Base-by-base conservation (phyloP, 2,329 filamentous ascomycete genomes). In the Fusarium sp. region DNA sequence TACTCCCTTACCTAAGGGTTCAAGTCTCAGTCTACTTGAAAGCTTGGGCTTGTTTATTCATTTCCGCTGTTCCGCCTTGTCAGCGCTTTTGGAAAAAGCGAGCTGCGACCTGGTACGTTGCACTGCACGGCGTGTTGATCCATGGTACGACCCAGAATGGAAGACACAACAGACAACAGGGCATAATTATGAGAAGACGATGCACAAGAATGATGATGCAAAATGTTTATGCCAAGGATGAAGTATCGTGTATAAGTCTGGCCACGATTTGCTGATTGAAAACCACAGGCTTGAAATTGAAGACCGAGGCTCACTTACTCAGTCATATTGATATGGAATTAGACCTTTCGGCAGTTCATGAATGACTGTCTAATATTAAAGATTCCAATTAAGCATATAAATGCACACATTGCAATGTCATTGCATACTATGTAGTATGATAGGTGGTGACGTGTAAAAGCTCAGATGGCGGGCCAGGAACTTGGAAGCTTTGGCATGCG, bases 1-100 rank as follows among this genome's bases (percentile, higher is more conserved):
- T 29, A 31, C 56, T 53, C 56, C 51, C 47, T 66, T 41, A 45
- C 51, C 54, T 61, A 54, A 66, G 67, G 36, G 50, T 70, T 45
- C 43, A 35, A 59, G 43, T 49, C 49, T 51, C 39, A 55, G 45
- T 29, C 59, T 43, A 50, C 46, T 29, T 40, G 33, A 37, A 63
- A 73, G 72, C 72, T 69, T 72, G 61, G 66, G 67, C 72, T 49
- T 59, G 33, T 11, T 53, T 51, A 41, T 56, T 72, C 67, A 73
- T 73, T 72, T 73, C 71, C 63, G 53, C 48, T 49, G 53, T 56
- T 69, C 66, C 52, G 51, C 51, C 36, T 48, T 56, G 61, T 36
- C 71, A 55, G 69, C 71, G 69, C 69, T 61, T 50, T 27, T 49
- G 37, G 37, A 23, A 61, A 58, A 59, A 42, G 58, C 48, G 48